Base-by-base conservation (phyloP, 176 grass and related monocot genomes). In the Pontederia crassipes region DNA sequence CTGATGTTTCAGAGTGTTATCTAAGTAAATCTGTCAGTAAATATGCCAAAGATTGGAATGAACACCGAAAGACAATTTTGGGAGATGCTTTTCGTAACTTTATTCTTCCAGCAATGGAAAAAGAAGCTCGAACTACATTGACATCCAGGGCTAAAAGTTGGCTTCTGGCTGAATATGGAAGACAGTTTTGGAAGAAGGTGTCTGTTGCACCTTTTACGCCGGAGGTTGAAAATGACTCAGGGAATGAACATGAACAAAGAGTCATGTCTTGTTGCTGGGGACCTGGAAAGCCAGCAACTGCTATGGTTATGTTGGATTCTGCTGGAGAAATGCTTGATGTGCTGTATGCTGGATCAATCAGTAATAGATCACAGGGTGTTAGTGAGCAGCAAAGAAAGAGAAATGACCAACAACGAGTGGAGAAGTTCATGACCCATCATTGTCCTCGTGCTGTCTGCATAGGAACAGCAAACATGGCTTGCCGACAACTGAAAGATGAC, bases 251-350 rank as follows among this genome's bases (percentile, higher is more conserved):
- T 9, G 88, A 98, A 26, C 55, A 88, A 69, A 86, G 87, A 72
- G 84, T 98, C 51, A 98, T 98, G 88, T 81, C 87, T 46, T 88
- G 84, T 65, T 98, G 88, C 77, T 98, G 85, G 94, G 94, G 94
- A 45, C 84, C 94, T 80, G 94, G 94, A 68, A 98, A 87, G 72
- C 94, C 94, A 49, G 88, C 88, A 54, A 98, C 79, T 50, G 93
- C 94, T 45, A 89, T 98, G 77, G 94, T 98, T 14, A 88, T 85
- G 85, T 66, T 93, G 56, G 94, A 93, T 35, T 81, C 94, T 24
- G 86, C 94, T 49, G 94, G 94, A 46, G 88, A 98, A 76, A 79
- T 98, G 79, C 85, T 92, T 72, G 94, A 98, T 83, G 94, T 93
- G 66, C 52, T 98, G 48, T 98, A 98, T 74, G 94, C 94, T 2